These are phyloP conservation scores for Cinnamomum micranthum DNA, from an alignment of 164 flowering plant species.

Conservation along the genomic window DNA sequence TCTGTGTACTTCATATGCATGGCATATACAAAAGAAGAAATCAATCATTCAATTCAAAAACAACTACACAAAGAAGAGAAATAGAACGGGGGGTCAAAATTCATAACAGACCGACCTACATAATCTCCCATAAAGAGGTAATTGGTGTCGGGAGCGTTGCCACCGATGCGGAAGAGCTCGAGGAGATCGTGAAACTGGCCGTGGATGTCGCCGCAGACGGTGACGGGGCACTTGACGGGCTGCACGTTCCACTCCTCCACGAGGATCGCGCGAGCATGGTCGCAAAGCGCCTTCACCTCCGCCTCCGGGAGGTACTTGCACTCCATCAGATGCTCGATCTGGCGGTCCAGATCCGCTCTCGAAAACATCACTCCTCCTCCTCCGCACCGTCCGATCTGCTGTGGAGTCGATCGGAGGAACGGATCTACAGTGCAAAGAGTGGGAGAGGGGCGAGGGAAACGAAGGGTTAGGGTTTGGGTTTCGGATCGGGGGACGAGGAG, in stretches of 20 bases:
- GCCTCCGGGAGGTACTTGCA: constrained; percentile 34
- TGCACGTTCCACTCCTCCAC: constrained; percentile 47
- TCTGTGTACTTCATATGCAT: too few relatives aligned
- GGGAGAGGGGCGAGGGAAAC: too few relatives aligned
- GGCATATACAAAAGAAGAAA: too few relatives aligned
- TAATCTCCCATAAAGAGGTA: constrained; percentile 47
- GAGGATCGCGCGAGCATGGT: constrained; percentile 35
- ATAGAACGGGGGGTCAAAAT: too few relatives aligned
- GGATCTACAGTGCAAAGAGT: background rate
- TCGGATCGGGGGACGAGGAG: too few relatives aligned
- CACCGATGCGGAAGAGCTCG: constrained; percentile 42
- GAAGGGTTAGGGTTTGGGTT: too few relatives aligned
- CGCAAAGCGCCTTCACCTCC: constrained; percentile 39
- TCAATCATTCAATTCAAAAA: too few relatives aligned
- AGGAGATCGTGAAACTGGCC: constrained; percentile 44
- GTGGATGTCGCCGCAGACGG: constrained; percentile 44
- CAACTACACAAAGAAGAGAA: too few relatives aligned
- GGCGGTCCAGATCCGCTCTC: constrained; percentile 39
- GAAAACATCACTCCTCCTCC: constrained; percentile 28
- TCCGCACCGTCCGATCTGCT: constrained; percentile 10
- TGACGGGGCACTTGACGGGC: constrained; percentile 45
- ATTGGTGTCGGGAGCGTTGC: constrained; percentile 43
- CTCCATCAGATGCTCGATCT: constrained; percentile 45
- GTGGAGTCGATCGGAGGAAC: background rate
- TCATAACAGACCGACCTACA: constrained; percentile 26